Conservation (phyloP, 345 rosid genomes). For the Brassica rapa region DNA sequence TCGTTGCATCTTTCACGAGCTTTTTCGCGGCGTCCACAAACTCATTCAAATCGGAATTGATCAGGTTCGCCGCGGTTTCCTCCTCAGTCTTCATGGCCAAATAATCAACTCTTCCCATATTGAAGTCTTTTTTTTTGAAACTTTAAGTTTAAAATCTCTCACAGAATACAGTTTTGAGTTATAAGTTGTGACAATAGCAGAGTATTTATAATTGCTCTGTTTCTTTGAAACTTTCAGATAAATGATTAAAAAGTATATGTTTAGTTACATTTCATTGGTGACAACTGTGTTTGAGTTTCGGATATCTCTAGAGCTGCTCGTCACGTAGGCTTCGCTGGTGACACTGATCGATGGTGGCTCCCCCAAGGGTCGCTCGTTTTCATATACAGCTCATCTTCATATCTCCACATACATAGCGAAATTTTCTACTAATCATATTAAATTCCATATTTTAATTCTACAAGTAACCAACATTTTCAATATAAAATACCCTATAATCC, state of each 20-base stretch:
- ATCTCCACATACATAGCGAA: not conserved
- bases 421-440: not conserved
- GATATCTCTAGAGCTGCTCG: not conserved
- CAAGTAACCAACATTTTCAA: not conserved
- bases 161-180: slow-evolving; percentile 10
- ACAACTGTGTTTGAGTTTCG: not conserved
- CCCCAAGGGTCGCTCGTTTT: not conserved
- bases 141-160: not conserved
- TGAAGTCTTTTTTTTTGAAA: not conserved
- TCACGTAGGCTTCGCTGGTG: not conserved
- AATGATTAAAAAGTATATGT: not conserved
- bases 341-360: not conserved
- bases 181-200: slow-evolving; percentile 2
- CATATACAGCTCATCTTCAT: not conserved
- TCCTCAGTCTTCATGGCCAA: slow-evolving; percentile 67
- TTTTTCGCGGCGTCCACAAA: slow-evolving; percentile 56
- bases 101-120: slow-evolving; percentile 67
- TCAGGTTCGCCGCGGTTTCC: slow-evolving; percentile 45
- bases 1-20: slow-evolving; percentile 54
- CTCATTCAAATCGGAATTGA: slow-evolving; percentile 64
- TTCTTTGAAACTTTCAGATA: slow-evolving; percentile 21
- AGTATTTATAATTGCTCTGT: slow-evolving; percentile 25
- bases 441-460: not conserved
- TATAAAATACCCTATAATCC: too few species aligned
- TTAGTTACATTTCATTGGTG: too few species aligned